Conservation (phyloP, 169 alveolate species). For the Cryptosporidium canis region DNA sequence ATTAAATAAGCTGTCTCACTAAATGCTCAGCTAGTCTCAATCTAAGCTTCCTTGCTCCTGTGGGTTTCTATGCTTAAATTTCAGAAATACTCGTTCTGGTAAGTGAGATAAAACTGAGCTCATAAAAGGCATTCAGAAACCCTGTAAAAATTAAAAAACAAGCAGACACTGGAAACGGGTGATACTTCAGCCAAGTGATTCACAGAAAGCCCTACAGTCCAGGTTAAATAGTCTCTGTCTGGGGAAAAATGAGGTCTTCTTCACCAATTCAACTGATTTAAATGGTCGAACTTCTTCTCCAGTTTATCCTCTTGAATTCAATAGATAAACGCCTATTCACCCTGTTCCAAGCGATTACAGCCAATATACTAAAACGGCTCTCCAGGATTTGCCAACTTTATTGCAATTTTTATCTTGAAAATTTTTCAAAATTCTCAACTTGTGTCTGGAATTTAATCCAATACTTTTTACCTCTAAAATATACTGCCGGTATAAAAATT, state of each 20-base stretch:
- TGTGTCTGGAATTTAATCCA: not conserved
- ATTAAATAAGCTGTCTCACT: too few species aligned
- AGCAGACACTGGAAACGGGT: not conserved
- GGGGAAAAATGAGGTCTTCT: not conserved
- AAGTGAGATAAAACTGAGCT: not conserved
- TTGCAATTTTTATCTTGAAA: too few species aligned
- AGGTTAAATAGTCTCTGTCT: not conserved
- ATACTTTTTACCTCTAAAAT: not conserved
- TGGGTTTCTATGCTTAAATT: not conserved
- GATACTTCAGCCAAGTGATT: not conserved
- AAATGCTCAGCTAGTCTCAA: too few species aligned
- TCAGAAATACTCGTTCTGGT: not conserved
- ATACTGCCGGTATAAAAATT: not conserved
- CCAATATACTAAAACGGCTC: not conserved
- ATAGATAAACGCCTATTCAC: not conserved
- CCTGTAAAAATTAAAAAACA: not conserved
- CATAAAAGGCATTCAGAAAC: constrained; percentile 5
- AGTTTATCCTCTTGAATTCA: not conserved
- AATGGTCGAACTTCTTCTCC: not conserved
- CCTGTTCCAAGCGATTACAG: not conserved
- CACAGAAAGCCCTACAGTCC: not conserved
- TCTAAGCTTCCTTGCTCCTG: too few species aligned
- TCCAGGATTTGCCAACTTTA: not conserved
- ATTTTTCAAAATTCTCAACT: not conserved
- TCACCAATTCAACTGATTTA: not conserved